phyloP scores from a whole-genome alignment of 257 asterid species.

The Lantana camara region DNA sequence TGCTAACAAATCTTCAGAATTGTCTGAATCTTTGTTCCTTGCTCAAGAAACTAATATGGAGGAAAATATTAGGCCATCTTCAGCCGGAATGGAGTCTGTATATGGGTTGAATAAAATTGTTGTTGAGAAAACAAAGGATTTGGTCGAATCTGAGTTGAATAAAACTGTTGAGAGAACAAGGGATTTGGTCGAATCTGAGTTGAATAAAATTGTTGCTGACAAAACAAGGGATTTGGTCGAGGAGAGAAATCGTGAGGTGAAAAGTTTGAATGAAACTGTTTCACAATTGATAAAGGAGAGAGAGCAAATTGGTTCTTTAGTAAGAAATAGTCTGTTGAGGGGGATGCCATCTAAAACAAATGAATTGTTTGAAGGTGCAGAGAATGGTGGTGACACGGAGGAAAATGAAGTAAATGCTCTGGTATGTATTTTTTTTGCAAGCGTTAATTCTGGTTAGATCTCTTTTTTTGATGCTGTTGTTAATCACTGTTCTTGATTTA shows the following conservation, averaged over 20 bases:
- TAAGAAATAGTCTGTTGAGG: conserved; percentile 79
- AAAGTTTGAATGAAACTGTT: conserved; percentile 62
- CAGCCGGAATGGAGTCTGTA: conserved; percentile 90
- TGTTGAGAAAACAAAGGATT: conserved; percentile 63
- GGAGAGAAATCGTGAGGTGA: conserved; percentile 67
- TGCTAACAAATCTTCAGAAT: conserved; percentile 62
- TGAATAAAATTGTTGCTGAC: conserved; percentile 65
- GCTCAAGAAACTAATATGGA: conserved; percentile 85
- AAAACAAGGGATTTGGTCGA: conserved; percentile 72
- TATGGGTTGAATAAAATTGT: conserved; percentile 72
- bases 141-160: too few relatives aligned
- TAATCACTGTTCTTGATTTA: conserved; percentile 33
- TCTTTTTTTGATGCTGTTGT: conserved; percentile 13
- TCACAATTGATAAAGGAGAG: conserved; percentile 78
- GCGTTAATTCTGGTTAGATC: conserved; percentile 5
- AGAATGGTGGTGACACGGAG: conserved; percentile 68
- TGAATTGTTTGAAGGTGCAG: conserved; percentile 87
- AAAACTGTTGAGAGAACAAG: too few relatives aligned
- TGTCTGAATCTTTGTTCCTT: conserved; percentile 85
- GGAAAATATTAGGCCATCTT: conserved; percentile 83
- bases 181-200: too few relatives aligned
- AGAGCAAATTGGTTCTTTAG: conserved; percentile 85
- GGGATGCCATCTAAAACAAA: conserved; percentile 84
- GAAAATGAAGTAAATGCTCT: conserved; percentile 90
- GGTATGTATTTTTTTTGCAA: conserved; percentile 45